Evolutionary conservation across 305 asterid genomes (phyloP).

Genomic region (Solanum hybrid): DNA sequence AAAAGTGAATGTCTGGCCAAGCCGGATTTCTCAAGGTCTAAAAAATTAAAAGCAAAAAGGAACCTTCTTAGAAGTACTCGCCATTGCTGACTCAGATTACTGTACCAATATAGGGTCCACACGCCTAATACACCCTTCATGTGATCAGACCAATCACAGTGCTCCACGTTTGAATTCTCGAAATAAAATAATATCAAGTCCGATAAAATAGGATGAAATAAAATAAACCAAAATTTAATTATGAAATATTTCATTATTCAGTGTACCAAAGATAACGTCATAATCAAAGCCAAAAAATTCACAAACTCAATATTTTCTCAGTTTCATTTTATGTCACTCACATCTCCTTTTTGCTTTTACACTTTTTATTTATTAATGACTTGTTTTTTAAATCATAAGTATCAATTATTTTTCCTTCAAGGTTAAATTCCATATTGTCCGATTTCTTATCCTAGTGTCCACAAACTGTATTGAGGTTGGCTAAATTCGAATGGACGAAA

Average conservation of each 20-base stretch:
- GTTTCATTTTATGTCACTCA: neutral
- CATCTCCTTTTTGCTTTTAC: neutral
- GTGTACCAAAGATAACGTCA: neutral
- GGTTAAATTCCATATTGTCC: neutral
- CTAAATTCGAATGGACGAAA: neutral
- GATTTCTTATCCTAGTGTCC: neutral
- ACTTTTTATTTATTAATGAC: neutral
- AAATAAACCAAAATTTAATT: neutral
- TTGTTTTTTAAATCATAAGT: neutral
- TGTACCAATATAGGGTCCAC: neutral
- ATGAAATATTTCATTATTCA: neutral
- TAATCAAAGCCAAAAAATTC: neutral
- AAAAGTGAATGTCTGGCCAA: neutral
- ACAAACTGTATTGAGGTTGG: neutral
- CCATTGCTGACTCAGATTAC: neutral
- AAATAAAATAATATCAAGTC: neutral
- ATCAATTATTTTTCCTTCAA: neutral
- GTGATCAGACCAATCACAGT: neutral
- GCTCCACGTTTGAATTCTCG: neutral
- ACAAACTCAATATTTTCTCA: neutral
- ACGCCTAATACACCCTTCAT: neutral
- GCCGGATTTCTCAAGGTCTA: neutral
- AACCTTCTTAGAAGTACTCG: neutral
- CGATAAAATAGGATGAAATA: neutral
- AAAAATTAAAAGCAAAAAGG: neutral